Conservation (phyloP, 1,284 basidiomycete genomes). For the Sporisorium reilianum region DNA sequence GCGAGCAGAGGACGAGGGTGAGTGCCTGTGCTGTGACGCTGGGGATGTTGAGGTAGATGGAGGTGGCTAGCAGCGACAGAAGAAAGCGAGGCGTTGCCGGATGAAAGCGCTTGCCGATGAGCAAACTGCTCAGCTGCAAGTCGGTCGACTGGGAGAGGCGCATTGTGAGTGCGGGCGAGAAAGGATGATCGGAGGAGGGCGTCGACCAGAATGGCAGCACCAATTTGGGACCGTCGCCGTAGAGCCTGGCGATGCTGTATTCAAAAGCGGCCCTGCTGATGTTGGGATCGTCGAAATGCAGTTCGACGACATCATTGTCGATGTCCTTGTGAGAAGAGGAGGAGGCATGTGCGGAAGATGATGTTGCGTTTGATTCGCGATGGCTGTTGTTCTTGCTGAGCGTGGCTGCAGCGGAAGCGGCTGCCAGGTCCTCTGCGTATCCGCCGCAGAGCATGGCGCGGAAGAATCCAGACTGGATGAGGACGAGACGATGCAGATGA, state of each 20-base stretch:
- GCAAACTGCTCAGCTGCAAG: conserved; percentile 55
- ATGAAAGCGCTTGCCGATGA: conserved; percentile 71
- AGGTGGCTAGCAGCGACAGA: conserved; percentile 85
- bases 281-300: conserved; percentile 63
- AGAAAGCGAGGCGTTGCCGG: conserved; percentile 84
- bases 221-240: conserved; percentile 57
- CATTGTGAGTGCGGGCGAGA: conserved; percentile 75
- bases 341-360: conserved; percentile 1
- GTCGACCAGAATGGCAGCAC: conserved; percentile 60
- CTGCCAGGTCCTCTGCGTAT: conserved; percentile 53
- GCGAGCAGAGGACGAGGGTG: conserved; percentile 78
- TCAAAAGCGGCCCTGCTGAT: conserved; percentile 63
- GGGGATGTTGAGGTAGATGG: conserved; percentile 86
- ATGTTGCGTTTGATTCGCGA: conserved; percentile 7
- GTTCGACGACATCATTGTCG: conserved; percentile 37
- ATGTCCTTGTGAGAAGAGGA: conserved; percentile 6
- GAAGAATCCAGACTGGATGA: conserved; percentile 65
- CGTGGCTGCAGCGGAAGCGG: conserved; percentile 35
- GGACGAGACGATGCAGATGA: conserved; percentile 58
- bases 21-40: conserved; percentile 81
- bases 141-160: conserved; percentile 74
- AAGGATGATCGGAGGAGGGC: conserved; percentile 44
- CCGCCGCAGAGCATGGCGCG: conserved; percentile 60
- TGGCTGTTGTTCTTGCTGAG: conserved; percentile 40
- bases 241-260: conserved; percentile 62